Conservation (phyloP, 441 rosid species). For the Brassica hybrid region DNA sequence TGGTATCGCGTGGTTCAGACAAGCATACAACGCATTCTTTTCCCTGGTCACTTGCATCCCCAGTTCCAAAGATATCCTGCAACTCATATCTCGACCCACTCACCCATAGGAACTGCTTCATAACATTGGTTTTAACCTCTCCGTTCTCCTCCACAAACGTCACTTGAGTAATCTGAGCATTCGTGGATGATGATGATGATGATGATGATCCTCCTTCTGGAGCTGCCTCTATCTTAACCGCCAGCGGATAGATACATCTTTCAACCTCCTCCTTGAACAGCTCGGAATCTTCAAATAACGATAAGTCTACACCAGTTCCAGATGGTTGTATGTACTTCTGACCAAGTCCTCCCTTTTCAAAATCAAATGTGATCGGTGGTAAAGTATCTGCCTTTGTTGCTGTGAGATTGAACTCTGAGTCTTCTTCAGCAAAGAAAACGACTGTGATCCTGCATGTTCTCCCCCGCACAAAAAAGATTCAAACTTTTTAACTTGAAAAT, state of each 20-base stretch:
- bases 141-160: constrained; percentile 46
- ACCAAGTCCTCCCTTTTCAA: constrained; percentile 61
- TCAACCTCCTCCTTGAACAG: constrained; percentile 47
- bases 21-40: constrained; percentile 89
- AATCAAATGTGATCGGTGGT: constrained; percentile 61
- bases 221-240: constrained; percentile 70
- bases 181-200: background rate
- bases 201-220: constrained; percentile 26
- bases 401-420: constrained; percentile 54
- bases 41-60: constrained; percentile 53
- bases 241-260: constrained; percentile 60
- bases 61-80: constrained; percentile 83
- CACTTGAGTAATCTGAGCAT: constrained; percentile 66
- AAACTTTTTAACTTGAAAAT: background rate
- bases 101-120: constrained; percentile 29
- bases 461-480: background rate
- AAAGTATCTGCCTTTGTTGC: constrained; percentile 61
- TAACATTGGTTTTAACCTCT: constrained; percentile 15
- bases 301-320: constrained; percentile 77
- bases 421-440: constrained; percentile 76
- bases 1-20: constrained; percentile 76
- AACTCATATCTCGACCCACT: constrained; percentile 51
- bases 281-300: constrained; percentile 63
- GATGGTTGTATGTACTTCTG: constrained; percentile 78
- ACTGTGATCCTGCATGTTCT: constrained; percentile 66